A percentile compares a stretch with the other conserved stretches of the same genome.
Conservation (phyloP, 768 basidiomycete species). For the Macrolepiota dolichaula region DNA sequence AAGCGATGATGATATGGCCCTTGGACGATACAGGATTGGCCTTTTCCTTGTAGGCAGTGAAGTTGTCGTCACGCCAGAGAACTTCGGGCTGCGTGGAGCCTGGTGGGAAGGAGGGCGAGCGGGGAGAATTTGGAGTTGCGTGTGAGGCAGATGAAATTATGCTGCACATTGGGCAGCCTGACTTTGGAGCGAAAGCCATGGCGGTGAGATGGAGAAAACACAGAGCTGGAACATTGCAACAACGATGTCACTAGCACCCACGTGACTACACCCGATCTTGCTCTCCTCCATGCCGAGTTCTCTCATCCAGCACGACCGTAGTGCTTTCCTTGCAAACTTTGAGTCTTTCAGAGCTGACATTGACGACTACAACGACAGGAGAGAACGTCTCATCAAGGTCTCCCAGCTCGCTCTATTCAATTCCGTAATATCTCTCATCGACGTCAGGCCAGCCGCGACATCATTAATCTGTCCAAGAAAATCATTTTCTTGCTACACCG, state of each 20-base stretch:
- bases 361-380: conserved; percentile 81
- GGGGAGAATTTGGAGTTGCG: conserved; percentile 39
- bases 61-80: conserved; percentile 75
- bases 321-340: conserved; percentile 38
- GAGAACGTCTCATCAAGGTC: conserved; percentile 91
- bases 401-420: conserved; percentile 8
- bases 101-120: conserved; percentile 41
- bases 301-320: conserved; percentile 16
- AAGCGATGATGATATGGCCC: conserved; percentile 68
- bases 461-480: conserved; percentile 90
- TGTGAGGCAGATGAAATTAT: conserved; percentile 58
- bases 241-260: not conserved
- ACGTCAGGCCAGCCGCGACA: conserved; percentile 72
- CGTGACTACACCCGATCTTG: not conserved
- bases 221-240: not conserved
- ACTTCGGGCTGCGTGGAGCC: conserved; percentile 54
- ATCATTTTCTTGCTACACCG: conserved; percentile 92
- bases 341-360: conserved; percentile 64
- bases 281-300: conserved; percentile 15
- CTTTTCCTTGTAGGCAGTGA: conserved; percentile 71
- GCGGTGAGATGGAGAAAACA: not conserved
- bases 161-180: conserved; percentile 76
- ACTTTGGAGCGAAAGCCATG: conserved; percentile 48
- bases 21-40: conserved; percentile 68
- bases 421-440: not conserved